Base-by-base conservation (phyloP, 106 monocot genomes). In the Platanthera guangdongensis region DNA sequence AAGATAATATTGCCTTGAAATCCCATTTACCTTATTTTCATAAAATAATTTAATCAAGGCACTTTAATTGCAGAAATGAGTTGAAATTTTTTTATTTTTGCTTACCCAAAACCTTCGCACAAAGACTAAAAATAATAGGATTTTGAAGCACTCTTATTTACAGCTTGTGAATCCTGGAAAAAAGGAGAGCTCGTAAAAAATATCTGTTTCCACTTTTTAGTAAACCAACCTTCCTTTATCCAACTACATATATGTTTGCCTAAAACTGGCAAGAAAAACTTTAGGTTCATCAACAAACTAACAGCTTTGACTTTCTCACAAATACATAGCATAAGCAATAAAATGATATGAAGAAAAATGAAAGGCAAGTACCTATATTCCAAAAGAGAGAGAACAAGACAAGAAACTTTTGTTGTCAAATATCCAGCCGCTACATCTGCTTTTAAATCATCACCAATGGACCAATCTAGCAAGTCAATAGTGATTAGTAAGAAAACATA, bases 381-480 rank as follows among this genome's bases (percentile, higher is more conserved):
- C 46, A 71, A 7, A 63, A 90, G 90, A 50, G 80, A 87, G 46
- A 52, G 50, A 71, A 90, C 19, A 50, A 90, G 84, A 72, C 82
- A 85, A 15, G 76, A 78, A 75, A 90, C 78, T 82, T 87, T 90
- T n/a, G 84, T 9, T 48, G 90, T 78, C 53, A 90, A 62, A 71
- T 82, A 51, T 4, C 82, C 82, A 63, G 57, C 70, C 72, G 73
- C 63, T n/a, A 75, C 47, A 74, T 78, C 84, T 47, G 80, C 78
- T 71, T 68, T 14, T 1, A 87, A 63, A 76, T 90, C 80, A 11
- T 71, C 59, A 9, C 87, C 87, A 19, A 90, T 82, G 50, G 10
- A 46, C 51, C 68, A 10, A 28, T 30, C 86, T 86, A 46, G 67
- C n/a, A 7, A 22, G 59, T 14, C 11, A 50, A 74, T 47, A 14